Evolutionary conservation across 2,329 filamentous ascomycete genomes (phyloP).

Genomic region (Aureobasidium sp.): DNA sequence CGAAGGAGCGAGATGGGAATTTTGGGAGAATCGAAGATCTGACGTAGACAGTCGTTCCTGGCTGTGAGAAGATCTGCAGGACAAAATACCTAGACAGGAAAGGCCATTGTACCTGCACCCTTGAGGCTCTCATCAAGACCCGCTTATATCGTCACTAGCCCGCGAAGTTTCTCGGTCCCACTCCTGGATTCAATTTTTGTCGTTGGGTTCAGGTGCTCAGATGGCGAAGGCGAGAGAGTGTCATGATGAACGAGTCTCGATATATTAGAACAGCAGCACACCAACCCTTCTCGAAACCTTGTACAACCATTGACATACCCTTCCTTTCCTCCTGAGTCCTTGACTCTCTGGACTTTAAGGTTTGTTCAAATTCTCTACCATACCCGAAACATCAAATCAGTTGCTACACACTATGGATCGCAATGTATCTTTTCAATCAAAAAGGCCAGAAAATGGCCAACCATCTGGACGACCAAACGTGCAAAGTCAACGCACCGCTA

Average conservation of each 20-base stretch:
- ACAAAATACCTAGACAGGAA: background rate
- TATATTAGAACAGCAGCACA: background rate
- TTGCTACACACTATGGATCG: background rate
- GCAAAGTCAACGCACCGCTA: background rate
- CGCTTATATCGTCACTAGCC: slow-evolving; percentile 9
- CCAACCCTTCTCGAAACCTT: background rate
- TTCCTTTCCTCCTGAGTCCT: background rate
- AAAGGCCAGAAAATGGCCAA: background rate
- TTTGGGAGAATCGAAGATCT: background rate
- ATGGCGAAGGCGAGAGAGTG: background rate
- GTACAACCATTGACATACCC: background rate
- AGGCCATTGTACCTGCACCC: background rate
- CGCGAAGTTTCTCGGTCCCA: slow-evolving; percentile 10
- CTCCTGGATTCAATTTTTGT: slow-evolving; percentile 8
- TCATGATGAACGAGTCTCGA: background rate
- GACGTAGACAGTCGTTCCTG: slow-evolving; percentile 1
- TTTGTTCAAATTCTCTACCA: background rate
- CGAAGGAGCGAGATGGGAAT: background rate
- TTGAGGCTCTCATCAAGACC: slow-evolving; percentile 14
- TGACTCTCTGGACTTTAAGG: background rate
- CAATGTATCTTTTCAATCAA: background rate
- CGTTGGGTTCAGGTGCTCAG: background rate
- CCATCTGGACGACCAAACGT: background rate
- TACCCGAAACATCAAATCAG: background rate
- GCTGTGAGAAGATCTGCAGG: background rate